These are phyloP conservation scores for Zizania palustris DNA, from an alignment of 202 grass and related monocot species.

Conservation along the genomic window DNA sequence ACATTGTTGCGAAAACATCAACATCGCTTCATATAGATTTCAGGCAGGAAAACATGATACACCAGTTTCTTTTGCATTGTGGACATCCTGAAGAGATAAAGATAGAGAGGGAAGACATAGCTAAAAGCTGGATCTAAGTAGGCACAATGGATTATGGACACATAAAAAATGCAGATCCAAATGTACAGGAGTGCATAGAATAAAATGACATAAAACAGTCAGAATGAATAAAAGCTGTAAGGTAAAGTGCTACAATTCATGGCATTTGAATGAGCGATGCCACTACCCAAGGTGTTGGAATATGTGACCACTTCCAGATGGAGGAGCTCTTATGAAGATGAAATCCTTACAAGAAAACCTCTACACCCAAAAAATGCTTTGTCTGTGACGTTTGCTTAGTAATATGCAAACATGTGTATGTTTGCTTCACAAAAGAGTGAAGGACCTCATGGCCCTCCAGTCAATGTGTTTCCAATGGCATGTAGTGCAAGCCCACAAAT, in stretches of 20 bases:
- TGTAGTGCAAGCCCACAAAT: background rate
- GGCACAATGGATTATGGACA: too few relatives aligned
- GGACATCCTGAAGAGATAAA: background rate
- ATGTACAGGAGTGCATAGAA: background rate
- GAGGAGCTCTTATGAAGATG: constrained; percentile 34
- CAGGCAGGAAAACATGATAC: background rate
- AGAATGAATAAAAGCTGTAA: background rate
- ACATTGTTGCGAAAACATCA: background rate
- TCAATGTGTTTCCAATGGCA: background rate
- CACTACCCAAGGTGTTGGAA: constrained; percentile 38
- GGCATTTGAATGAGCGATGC: background rate
- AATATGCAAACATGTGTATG: constrained; percentile 41
- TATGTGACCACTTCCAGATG: constrained; percentile 39
- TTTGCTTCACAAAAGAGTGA: constrained; percentile 38
- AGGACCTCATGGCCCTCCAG: background rate
- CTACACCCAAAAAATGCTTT: constrained; percentile 33
- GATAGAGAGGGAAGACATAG: background rate
- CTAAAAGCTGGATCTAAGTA: background rate
- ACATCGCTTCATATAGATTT: background rate
- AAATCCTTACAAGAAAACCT: constrained; percentile 1
- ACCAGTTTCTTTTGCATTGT: background rate
- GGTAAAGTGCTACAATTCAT: background rate
- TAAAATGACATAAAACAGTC: background rate
- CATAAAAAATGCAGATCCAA: background rate
- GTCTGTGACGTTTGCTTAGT: constrained; percentile 28